Conservation (phyloP, 1,284 basidiomycete species). For the Schizophyllum amplum region DNA sequence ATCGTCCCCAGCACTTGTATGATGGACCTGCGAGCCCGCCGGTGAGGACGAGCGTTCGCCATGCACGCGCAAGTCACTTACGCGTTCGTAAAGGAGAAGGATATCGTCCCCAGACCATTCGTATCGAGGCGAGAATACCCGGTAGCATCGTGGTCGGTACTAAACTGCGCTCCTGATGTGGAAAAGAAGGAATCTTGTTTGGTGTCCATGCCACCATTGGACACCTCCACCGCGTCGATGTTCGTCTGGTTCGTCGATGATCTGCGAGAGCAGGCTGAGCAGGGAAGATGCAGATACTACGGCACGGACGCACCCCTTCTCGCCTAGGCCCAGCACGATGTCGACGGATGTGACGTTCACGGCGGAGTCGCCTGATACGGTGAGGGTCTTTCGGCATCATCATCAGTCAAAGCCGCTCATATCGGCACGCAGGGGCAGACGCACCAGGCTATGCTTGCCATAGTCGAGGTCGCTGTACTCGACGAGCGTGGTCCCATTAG, state of each 20-base stretch:
- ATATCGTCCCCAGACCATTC: slow-evolving; percentile 9
- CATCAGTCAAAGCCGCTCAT: slow-evolving; percentile 9
- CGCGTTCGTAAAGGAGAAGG: slow-evolving; percentile 12
- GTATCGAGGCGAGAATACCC: slow-evolving; percentile 14
- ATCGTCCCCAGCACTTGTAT: slow-evolving; percentile 13
- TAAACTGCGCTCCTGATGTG: slow-evolving; percentile 10
- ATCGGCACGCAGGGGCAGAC: slow-evolving; percentile 4
- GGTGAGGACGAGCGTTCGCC: neutral
- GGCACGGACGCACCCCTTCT: neutral
- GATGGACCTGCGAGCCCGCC: slow-evolving; percentile 9
- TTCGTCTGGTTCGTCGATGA: slow-evolving; percentile 4
- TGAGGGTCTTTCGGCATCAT: slow-evolving; percentile 11
- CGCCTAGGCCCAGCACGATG: neutral
- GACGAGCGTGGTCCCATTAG: slow-evolving; percentile 11
- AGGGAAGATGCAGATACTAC: neutral
- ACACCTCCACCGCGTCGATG: slow-evolving; percentile 8
- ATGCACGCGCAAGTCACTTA: slow-evolving; percentile 4
- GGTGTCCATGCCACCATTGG: slow-evolving; percentile 3
- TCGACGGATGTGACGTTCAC: neutral
- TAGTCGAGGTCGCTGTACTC: slow-evolving; percentile 11
- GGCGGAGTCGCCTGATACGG: slow-evolving; percentile 5
- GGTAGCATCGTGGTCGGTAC: slow-evolving; percentile 10
- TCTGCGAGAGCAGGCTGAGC: neutral
- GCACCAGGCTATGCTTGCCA: slow-evolving; percentile 11
- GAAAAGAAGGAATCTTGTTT: slow-evolving; percentile 9